Evolutionary conservation across 2,329 filamentous ascomycete genomes (phyloP).

Genomic region (Diatrype stigma): DNA sequence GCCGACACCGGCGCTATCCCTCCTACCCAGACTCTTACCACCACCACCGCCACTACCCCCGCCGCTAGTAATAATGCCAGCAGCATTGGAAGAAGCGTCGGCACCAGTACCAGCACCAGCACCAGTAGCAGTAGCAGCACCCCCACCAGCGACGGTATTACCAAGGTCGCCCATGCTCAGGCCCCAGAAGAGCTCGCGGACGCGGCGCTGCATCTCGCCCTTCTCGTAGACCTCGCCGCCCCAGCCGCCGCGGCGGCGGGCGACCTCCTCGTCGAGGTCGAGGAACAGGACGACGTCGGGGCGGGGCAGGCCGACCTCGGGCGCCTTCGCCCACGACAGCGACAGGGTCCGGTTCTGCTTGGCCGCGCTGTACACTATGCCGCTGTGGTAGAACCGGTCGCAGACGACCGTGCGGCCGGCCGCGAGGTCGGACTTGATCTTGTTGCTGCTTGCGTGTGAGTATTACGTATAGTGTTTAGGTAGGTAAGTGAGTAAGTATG

Average conservation of each 20-base stretch:
- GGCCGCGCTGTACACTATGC: conserved; percentile 87
- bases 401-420: conserved; percentile 73
- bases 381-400: conserved; percentile 93
- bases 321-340: conserved; percentile 75
- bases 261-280: conserved; percentile 70
- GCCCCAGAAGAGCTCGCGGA: conserved; percentile 68
- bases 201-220: conserved; percentile 73
- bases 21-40: background rate
- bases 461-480: no score
- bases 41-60: background rate
- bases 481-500: no score
- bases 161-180: conserved; percentile 45
- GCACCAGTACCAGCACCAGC: conserved; percentile 10
- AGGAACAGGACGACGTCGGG: conserved; percentile 88
- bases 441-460: conserved; percentile 44
- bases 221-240: conserved; percentile 88
- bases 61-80: no score
- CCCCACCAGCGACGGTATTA: conserved; percentile 16
- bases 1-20: background rate
- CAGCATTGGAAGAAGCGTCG: no score
- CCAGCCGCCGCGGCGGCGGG: conserved; percentile 76
- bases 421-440: conserved; percentile 51
- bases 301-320: conserved; percentile 80
- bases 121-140: conserved; percentile 5
- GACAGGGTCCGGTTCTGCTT: conserved; percentile 69